Evolutionary conservation across 129 eudicot genomes (phyloP), one percentile per base, ranked within the genome.

Genomic region (Scalesia atractyloides): DNA sequence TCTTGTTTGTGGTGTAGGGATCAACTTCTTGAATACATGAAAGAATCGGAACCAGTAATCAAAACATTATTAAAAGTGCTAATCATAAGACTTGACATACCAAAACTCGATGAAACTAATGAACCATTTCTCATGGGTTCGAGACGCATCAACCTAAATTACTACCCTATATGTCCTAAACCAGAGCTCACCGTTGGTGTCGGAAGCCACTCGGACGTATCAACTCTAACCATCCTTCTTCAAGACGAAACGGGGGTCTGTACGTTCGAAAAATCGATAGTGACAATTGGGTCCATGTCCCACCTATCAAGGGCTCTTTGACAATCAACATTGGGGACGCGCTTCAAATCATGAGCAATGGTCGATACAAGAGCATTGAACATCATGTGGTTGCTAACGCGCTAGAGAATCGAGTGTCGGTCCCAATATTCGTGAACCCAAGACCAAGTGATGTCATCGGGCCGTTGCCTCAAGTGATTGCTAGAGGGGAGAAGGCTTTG

Each of bases 121-220:
- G 43, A 77, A 56, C 77, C 81, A 18, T 51, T 80, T 34, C 63
- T 84, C n/a, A 84, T 75, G 80, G 85, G 88, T 3, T 84, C 88
- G 7, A 77, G 70, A 61, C 77, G 88, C 14, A 69, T 84, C 41
- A 84, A 84, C 81, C 81, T 84, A 47, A 84, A 84, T 62, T 84
- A 80, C 76, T 84, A 84, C 36, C 88, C 88, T 3, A 49, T 15
- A 41, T 84, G 88, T 43, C 88, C 88, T 0, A 77, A 84, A 12
- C 88, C 88, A 1, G 88, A 77, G 64, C 83, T 84, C 43, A 84
- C 88, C 1, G 81, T 84, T 1, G 88, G 88, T 5, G 88, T 84
- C 5, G 88, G 88, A 4, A 82, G 85, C 9, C 88, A 84, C 26
- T 84, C 88, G 0, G 88, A 84, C 26, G 85, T 84, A 2, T 84